Base-by-base conservation (phyloP, 225 moss, liverwort and hornwort genomes). In the Physcomitrellopsis africana region DNA sequence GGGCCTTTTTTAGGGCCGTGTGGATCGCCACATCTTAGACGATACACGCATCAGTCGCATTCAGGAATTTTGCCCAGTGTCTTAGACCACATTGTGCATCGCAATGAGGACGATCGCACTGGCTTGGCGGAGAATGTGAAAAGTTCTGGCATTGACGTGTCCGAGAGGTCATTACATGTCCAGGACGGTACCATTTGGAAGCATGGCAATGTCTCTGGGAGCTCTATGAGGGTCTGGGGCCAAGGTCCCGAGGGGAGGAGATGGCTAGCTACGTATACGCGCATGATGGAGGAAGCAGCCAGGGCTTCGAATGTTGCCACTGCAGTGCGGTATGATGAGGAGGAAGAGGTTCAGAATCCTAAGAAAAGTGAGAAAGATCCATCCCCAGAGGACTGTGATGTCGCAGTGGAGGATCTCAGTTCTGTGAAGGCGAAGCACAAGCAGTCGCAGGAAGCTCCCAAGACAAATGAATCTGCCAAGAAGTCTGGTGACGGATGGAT, bases 311-410 rank as follows among this genome's bases (percentile, higher is more conserved):
- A 69, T 74, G 78, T 85, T 16, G 83, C 85, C 24, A 71, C 85
- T 46, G 83, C 83, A 18, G 63, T 79, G 44, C 78, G 76, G 9
- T 88, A 85, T 10, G 81, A 76, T 46, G 88, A 85, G 0, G 89
- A 93, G 41, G 91, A 99, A 17, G 93, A 95, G 46, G 81, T 81
- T 23, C 95, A 88, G 69, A 81, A 72, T 49, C 54, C 63, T 8
- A 86, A 81, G 78, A 75, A 70, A 8, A 88, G 78, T 47, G 93
- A 83, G 80, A 76, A 80, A 68, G 93, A 99, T 20, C 86, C 95
- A 14, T 99, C 99, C 45, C 92, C 99, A 12, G 92, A 92, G 84
- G 99, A 99, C 72, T 99, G 99, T 76, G 95, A 99, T 74, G 89
- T 79, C 73, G 99, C 99, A 15, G 99, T 99, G 0, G 95, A 89